phyloP scores from a whole-genome alignment of 805 yeast species.

The Candida maesae region DNA sequence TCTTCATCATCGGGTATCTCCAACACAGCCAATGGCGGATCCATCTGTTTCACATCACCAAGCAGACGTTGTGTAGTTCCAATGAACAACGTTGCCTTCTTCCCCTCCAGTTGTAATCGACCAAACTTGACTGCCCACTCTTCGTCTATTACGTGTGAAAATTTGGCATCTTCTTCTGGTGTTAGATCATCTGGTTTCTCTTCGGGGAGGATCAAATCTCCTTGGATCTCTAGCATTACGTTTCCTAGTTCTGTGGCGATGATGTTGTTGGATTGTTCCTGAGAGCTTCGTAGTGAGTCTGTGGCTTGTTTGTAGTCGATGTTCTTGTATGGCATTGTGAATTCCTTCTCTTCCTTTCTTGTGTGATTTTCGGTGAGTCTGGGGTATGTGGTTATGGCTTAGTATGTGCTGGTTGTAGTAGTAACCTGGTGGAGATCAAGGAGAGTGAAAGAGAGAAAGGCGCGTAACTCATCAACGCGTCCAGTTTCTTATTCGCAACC shows the following conservation, averaged over 20 bases:
- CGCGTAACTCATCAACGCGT: too few relatives aligned
- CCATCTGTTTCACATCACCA: constrained; percentile 56
- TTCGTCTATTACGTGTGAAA: constrained; percentile 30
- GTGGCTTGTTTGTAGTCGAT: constrained; percentile 13
- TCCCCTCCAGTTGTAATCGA: constrained; percentile 40
- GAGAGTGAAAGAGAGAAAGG: too few relatives aligned
- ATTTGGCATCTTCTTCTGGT: constrained; percentile 33
- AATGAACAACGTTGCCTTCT: constrained; percentile 53
- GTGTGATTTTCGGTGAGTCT: too few relatives aligned
- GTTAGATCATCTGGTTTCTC: constrained; percentile 30
- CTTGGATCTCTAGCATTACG: constrained; percentile 66
- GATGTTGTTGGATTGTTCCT: constrained; percentile 7
- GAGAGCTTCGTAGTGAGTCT: neutral
- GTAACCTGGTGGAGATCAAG: too few relatives aligned
- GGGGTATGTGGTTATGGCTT: too few relatives aligned
- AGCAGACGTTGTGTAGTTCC: constrained; percentile 68
- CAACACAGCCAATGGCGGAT: constrained; percentile 63
- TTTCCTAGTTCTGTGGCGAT: constrained; percentile 56
- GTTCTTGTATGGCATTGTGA: constrained; percentile 15
- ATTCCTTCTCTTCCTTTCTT: too few relatives aligned
- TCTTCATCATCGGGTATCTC: constrained; percentile 35
- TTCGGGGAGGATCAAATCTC: constrained; percentile 54
- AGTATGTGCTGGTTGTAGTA: too few relatives aligned
- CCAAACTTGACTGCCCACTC: constrained; percentile 52
- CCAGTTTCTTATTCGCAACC: too few relatives aligned